Evolutionary conservation across 2,329 filamentous ascomycete genomes (phyloP), one percentile per base, ranked within the genome.

Genomic region (Colletotrichum paranaense): DNA sequence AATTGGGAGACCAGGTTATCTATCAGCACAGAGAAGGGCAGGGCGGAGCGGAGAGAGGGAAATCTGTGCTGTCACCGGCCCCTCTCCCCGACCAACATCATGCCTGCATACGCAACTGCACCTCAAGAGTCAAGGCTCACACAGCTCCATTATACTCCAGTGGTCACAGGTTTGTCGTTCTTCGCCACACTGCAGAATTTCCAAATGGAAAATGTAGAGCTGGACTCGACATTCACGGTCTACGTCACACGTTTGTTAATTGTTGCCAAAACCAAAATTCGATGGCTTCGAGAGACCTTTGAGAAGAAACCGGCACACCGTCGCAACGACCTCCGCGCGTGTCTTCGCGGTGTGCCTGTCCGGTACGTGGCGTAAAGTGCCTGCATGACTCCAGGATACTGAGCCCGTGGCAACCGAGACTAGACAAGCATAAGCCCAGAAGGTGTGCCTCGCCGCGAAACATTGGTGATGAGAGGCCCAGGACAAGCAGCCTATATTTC

Each of bases 311-410:
- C 67, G 62, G 65, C 60, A 60, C 71, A 65, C 67, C 30, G 60
- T 49, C 67, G 53, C 56, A 46, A 38, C 56, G 62, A 66, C 56
- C 32, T 35, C 60, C 56, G 55, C 60, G 70, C 53, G 63, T 28
- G 32, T 71, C 55, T 67, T 28, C 62, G 42, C 52, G 60, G 46
- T 56, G 57, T 67, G 52, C 69, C 59, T 55, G 30, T 70, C 22
- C n/a, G 32, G 70, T 60, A 53, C 67, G 59, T 62, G 67, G 70
- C 70, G 70, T 73, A 71, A 71, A 73, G 71, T 73, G 71, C 71
- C 56, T 73, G 71, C 71, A 73, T 73, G 67, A 73, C 71, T 60
- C 67, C 56, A 73, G 46, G 62, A 56, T 30, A 53, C 65, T 46
- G 67, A 73, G 65, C 56, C 67, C 67, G 67, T 73, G 71, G 71